Base-by-base conservation (phyloP, 257 asterid species). In the Marsdenia floribunda region DNA sequence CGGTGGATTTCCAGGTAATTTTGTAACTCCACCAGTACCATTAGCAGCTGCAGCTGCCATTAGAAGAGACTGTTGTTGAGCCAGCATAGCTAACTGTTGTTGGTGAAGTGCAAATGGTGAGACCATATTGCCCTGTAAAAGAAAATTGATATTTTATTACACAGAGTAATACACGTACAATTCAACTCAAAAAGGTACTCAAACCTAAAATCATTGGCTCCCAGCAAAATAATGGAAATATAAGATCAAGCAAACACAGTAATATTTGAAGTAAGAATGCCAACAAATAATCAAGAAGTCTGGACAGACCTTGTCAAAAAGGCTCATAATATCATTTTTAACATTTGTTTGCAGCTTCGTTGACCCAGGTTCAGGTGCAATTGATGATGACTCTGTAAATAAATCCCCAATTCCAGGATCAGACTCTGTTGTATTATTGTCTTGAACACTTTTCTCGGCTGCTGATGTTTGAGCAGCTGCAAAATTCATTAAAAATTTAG, bases 291-390 rank as follows among this genome's bases (percentile, higher is more conserved):
- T 26, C 49, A 70, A 26, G 40, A 53, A 57, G 70, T 72, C 73
- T 81, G 53, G 40, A 53, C 82, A 53, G 85, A 94, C 99, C 99
- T 94, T 90, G 81, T 94, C 99, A 77, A 94, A 94, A 57, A 94
- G 97, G 83, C 97, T 90, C 99, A 94, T 88, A 67, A 94, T 94
- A 80, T 94, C 99, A 46, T 79, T 90, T 83, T 92, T 94, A 68
- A 82, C 89, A 86, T 90, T 96, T 75, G 87, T 94, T 76, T 84
- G 89, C 78, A 92, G 96, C 84, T 77, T 89, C 76, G 72, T 84
- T 44, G 87, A 59, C 35, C 64, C 53, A 58, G 82, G 59, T 82
- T 82, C 65, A 82, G 96, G 89, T 71, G 82, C 79, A 74, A 83
- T 73, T 80, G 97, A 82, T 65, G 90, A 90, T 72, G 90, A 73